Conservation (phyloP, 257 asterid species). For the Plantago ovata region DNA sequence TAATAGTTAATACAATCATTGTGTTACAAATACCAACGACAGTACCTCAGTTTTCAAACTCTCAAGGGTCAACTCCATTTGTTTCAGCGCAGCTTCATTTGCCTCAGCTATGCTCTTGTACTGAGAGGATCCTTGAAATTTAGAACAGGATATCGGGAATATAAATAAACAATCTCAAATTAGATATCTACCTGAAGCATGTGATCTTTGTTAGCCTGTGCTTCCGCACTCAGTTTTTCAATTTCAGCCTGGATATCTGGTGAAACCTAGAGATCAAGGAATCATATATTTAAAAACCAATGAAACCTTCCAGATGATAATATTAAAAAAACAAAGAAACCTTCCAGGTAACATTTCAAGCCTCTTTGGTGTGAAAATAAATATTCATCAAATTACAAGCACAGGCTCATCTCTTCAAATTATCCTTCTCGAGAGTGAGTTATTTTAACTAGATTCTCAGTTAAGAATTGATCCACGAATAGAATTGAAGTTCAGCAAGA, state of each 20-base stretch:
- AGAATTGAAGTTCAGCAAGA: not conserved
- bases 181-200: slow-evolving; percentile 66
- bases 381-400: too few species aligned
- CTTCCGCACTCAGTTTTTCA: slow-evolving; percentile 61
- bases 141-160: slow-evolving; percentile 22
- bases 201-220: slow-evolving; percentile 64
- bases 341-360: too few species aligned
- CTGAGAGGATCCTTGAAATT: slow-evolving; percentile 38
- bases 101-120: slow-evolving; percentile 85
- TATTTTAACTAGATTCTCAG: not conserved
- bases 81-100: slow-evolving; percentile 77
- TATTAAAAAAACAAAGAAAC: not conserved
- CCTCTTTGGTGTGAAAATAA: too few species aligned
- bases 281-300: slow-evolving; percentile 1
- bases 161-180: slow-evolving; percentile 7
- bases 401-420: too few species aligned
- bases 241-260: slow-evolving; percentile 47
- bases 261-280: slow-evolving; percentile 34
- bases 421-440: too few species aligned
- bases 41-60: slow-evolving; percentile 61
- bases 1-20: not conserved
- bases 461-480: not conserved
- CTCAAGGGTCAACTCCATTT: slow-evolving; percentile 63
- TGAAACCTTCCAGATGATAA: not conserved
- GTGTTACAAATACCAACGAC: not conserved